phyloP scores from a whole-genome alignment of 176 grass and related monocot species.

The Juncus inflexus region DNA sequence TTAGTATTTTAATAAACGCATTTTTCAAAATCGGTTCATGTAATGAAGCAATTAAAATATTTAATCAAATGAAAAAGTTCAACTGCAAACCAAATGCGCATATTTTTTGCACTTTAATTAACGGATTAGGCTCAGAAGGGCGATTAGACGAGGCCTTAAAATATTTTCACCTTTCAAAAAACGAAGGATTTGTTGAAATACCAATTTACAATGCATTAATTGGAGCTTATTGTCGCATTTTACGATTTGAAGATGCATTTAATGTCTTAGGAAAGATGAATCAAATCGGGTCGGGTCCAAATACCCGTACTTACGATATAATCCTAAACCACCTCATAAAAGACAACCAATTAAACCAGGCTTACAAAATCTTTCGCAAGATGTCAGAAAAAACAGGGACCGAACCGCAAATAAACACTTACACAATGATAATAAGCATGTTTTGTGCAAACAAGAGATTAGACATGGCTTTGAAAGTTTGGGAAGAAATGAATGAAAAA shows the following conservation, averaged over 20 bases:
- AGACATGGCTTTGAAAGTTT: constrained; percentile 74
- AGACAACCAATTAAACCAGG: constrained; percentile 42
- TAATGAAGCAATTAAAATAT: constrained; percentile 66
- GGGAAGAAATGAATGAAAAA: constrained; percentile 62
- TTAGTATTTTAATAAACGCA: constrained; percentile 56
- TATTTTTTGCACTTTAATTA: constrained; percentile 69
- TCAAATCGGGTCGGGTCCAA: constrained; percentile 46
- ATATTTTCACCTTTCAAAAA: constrained; percentile 58
- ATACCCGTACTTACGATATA: constrained; percentile 53
- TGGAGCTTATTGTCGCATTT: constrained; percentile 52
- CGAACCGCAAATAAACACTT: constrained; percentile 60
- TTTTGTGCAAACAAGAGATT: constrained; percentile 52
- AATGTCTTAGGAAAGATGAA: constrained; percentile 59
- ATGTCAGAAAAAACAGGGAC: constrained; percentile 39
- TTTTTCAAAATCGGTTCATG: constrained; percentile 53
- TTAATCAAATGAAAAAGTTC: constrained; percentile 44
- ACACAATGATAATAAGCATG: constrained; percentile 66
- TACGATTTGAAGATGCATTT: constrained; percentile 59
- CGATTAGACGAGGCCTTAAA: constrained; percentile 61
- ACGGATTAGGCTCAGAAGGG: constrained; percentile 45
- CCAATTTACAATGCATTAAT: constrained; percentile 71
- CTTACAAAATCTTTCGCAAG: constrained; percentile 40
- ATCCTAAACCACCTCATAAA: constrained; percentile 59
- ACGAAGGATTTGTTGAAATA: constrained; percentile 46
- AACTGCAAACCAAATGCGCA: constrained; percentile 63